Conservation (phyloP, 345 rosid genomes). For the Kernera saxatilis region DNA sequence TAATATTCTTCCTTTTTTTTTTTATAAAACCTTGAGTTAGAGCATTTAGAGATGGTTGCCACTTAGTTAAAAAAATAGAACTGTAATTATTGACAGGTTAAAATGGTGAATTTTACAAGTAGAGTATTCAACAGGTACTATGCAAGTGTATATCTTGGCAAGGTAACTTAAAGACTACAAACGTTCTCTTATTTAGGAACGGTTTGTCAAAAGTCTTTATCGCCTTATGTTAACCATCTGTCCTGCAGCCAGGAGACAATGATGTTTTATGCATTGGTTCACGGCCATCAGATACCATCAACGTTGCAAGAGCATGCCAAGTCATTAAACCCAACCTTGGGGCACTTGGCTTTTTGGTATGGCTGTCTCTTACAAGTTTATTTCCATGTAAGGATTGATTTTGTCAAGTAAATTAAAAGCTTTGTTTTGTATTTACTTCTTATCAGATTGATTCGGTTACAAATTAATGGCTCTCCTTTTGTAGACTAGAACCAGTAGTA, state of each 20-base stretch:
- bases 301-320: slow-evolving; percentile 51
- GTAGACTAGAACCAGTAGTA: too few species aligned
- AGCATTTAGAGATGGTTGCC: not conserved
- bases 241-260: slow-evolving; percentile 61
- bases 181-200: not conserved
- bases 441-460: too few species aligned
- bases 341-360: too few species aligned
- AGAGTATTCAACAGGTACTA: slow-evolving; percentile 62
- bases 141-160: slow-evolving; percentile 60
- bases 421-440: too few species aligned
- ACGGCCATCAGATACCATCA: slow-evolving; percentile 92
- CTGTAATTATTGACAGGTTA: slow-evolving; percentile 46
- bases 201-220: not conserved
- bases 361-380: too few species aligned
- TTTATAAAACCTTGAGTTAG: not conserved
- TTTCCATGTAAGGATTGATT: too few species aligned
- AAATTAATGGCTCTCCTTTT: too few species aligned
- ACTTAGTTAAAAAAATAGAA: not conserved
- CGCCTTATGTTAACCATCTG: slow-evolving; percentile 13
- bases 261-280: slow-evolving; percentile 57
- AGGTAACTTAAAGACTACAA: slow-evolving; percentile 46
- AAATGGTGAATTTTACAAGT: slow-evolving; percentile 78
- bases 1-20: not conserved
- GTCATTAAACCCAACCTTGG: too few species aligned
- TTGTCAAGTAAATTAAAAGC: too few species aligned